Percentiles rank a stretch among this genome's conserved stretches.
Evolutionary conservation across 1,284 basidiomycete species (phyloP).

Genomic region (Naganishia albida): DNA sequence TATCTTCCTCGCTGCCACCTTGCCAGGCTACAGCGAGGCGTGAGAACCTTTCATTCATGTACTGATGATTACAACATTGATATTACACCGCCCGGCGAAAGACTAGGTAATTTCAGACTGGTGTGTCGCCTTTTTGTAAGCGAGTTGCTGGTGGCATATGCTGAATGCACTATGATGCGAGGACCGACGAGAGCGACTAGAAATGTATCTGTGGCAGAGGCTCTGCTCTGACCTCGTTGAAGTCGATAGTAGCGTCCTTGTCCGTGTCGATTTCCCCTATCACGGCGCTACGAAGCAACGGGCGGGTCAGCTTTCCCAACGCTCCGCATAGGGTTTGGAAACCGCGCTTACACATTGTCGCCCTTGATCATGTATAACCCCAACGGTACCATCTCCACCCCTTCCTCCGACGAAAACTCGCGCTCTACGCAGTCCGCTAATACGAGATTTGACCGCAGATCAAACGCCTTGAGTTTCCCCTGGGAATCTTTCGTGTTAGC

Average conservation of each 20-base stretch:
- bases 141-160: slow-evolving; percentile 1
- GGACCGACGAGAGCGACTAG: background rate
- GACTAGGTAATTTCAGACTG: background rate
- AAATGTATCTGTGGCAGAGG: slow-evolving; percentile 58
- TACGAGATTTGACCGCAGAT: slow-evolving; percentile 90
- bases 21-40: background rate
- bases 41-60: no score
- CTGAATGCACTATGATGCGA: background rate
- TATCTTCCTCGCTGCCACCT: background rate
- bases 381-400: slow-evolving; percentile 91
- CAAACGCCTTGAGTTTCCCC: slow-evolving; percentile 86
- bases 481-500: slow-evolving; percentile 48
- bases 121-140: slow-evolving; percentile 4
- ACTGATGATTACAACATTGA: slow-evolving; percentile 10
- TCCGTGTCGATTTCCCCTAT: slow-evolving; percentile 89
- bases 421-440: slow-evolving; percentile 87
- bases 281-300: slow-evolving; percentile 63
- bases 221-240: slow-evolving; percentile 78
- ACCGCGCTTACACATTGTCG: slow-evolving; percentile 79
- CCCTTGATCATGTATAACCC: slow-evolving; percentile 96
- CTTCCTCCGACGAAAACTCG: slow-evolving; percentile 83
- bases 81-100: background rate
- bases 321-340: background rate
- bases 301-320: slow-evolving; percentile 1
- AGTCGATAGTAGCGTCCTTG: slow-evolving; percentile 76